Conservation (phyloP, 1,284 basidiomycete genomes). For the Marasmius sp. region DNA sequence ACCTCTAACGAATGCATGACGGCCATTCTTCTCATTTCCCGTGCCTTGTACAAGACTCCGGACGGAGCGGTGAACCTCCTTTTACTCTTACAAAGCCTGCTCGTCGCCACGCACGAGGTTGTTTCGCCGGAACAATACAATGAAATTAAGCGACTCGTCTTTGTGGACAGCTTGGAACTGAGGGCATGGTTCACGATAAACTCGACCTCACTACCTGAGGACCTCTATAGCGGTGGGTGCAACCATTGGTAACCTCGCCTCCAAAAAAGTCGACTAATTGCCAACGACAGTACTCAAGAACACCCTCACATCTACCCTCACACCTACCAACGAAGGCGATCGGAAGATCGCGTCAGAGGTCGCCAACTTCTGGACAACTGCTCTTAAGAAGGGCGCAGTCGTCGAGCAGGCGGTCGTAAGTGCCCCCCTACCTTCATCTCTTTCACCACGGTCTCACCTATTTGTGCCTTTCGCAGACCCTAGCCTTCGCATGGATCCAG, state of each 20-base stretch:
- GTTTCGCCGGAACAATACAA: conserved; percentile 28
- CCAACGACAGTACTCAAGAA: neutral
- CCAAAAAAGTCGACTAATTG: neutral
- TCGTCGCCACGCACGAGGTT: neutral
- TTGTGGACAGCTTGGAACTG: conserved; percentile 31
- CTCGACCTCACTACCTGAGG: conserved; percentile 19
- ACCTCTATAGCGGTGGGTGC: conserved; percentile 33
- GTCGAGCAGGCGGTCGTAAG: too few species aligned
- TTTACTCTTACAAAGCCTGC: neutral
- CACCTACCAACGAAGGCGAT: neutral
- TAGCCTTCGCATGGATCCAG: conserved; percentile 9
- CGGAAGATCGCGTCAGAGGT: neutral
- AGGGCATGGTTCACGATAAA: conserved; percentile 28
- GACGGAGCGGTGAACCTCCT: neutral
- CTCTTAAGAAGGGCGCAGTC: neutral
- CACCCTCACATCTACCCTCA: neutral
- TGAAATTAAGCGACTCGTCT: conserved; percentile 40
- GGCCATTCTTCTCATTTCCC: neutral
- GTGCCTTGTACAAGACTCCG: neutral
- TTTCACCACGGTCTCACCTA: neutral
- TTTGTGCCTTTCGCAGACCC: neutral
- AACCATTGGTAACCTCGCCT: neutral
- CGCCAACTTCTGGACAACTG: neutral
- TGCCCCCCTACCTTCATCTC: neutral
- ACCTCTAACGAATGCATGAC: conserved; percentile 26